Conservation (phyloP, 352 stramenopile genomes). For the Phytophthora multivora region DNA sequence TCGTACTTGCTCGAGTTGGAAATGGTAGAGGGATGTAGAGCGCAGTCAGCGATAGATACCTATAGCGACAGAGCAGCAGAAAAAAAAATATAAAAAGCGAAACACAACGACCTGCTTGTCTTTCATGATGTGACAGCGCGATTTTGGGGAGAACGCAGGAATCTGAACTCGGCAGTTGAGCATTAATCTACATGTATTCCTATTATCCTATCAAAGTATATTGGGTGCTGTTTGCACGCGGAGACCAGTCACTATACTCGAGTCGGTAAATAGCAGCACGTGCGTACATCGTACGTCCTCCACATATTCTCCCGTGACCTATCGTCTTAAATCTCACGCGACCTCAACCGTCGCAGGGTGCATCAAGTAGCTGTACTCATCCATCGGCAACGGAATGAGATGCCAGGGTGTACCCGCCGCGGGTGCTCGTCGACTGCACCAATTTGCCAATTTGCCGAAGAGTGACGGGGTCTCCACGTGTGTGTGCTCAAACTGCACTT, state of each 20-base stretch:
- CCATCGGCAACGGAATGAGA: constrained; percentile 33
- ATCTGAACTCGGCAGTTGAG: background rate
- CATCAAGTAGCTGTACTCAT: constrained; percentile 47
- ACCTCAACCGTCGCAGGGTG: constrained; percentile 46
- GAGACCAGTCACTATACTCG: background rate
- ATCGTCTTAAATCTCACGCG: constrained; percentile 26
- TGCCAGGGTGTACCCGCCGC: constrained; percentile 27
- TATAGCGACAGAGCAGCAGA: constrained; percentile 24
- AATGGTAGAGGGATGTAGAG: constrained; percentile 9
- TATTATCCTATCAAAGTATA: constrained; percentile 11
- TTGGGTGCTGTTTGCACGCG: constrained; percentile 2
- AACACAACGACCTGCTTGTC: constrained; percentile 3
- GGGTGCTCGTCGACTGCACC: constrained; percentile 34
- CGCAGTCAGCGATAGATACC: constrained; percentile 26
- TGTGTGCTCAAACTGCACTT: constrained; percentile 24
- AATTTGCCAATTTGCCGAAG: constrained; percentile 35
- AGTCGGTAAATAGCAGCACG: no score
- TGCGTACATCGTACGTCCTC: no score
- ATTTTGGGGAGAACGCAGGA: no score
- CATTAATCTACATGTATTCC: constrained; percentile 42
- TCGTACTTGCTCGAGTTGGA: constrained; percentile 1
- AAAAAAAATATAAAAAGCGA: constrained; percentile 28
- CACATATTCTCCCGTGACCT: background rate
- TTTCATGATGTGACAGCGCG: no score
- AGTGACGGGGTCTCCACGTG: constrained; percentile 23